Conservation (phyloP, 2,329 filamentous ascomycete species). For the Fusarium chaquense region DNA sequence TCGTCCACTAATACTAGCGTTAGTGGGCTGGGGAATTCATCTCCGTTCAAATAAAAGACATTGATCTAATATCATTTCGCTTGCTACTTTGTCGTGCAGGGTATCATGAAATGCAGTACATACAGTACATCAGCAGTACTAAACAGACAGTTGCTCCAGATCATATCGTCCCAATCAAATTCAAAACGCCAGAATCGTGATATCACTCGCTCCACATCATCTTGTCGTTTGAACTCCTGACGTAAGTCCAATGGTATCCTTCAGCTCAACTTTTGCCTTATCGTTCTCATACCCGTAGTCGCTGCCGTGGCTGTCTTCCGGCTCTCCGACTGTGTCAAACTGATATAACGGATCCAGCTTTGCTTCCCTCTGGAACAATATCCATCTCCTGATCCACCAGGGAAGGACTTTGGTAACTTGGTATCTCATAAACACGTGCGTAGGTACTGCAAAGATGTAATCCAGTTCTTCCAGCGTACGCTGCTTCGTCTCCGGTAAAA, state of each 20-base stretch:
- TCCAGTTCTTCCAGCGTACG: constrained; percentile 68
- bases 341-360: constrained; percentile 58
- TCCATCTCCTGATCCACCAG: constrained; percentile 70
- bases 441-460: constrained; percentile 71
- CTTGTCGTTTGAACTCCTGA: constrained; percentile 36
- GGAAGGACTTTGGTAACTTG: constrained; percentile 68
- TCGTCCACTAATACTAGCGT: neutral
- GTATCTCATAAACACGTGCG: constrained; percentile 67
- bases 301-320: constrained; percentile 49
- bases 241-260: constrained; percentile 52
- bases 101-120: constrained; percentile 44
- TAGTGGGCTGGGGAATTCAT: constrained; percentile 19
- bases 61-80: constrained; percentile 37
- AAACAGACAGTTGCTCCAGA: constrained; percentile 24
- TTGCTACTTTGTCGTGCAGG: constrained; percentile 38
- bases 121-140: constrained; percentile 10
- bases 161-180: constrained; percentile 16
- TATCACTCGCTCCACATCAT: constrained; percentile 18
- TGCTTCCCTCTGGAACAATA: constrained; percentile 62
- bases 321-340: constrained; percentile 52
- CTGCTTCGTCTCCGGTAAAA: constrained; percentile 70
- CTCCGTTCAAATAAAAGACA: constrained; percentile 19
- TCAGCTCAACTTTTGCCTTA: constrained; percentile 56
- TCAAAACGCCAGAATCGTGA: constrained; percentile 31
- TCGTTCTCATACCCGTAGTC: constrained; percentile 53